Evolutionary conservation across 306 rosid genomes (phyloP).

Genomic region (Luffa aegyptiaca): DNA sequence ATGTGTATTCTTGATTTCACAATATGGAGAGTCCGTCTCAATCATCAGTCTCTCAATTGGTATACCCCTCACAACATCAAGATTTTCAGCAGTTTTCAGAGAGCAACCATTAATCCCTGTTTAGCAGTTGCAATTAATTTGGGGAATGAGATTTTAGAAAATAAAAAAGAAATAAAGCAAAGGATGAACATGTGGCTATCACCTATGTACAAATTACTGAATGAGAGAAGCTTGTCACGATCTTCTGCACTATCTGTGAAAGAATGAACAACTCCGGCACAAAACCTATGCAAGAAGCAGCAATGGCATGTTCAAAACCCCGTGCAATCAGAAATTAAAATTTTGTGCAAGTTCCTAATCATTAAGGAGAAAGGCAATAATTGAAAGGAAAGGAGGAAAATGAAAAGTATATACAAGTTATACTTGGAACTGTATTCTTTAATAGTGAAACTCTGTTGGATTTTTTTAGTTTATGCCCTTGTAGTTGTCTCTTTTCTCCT

Average conservation of each 20-base stretch:
- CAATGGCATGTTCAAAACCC: background rate
- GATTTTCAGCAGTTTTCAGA: conserved; percentile 66
- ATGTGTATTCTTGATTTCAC: conserved; percentile 86
- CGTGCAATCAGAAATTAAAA: background rate
- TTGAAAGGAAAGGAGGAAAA: background rate
- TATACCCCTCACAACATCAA: conserved; percentile 66
- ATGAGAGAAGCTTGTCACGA: conserved; percentile 64
- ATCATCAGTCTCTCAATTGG: conserved; percentile 87
- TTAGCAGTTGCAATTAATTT: conserved; percentile 13
- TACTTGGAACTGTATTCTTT: background rate
- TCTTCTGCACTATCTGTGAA: conserved; percentile 81
- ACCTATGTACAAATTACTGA: conserved; percentile 74
- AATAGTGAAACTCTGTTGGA: background rate
- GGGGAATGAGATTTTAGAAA: background rate
- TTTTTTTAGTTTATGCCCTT: background rate
- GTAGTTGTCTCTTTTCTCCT: background rate
- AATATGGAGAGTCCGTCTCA: conserved; percentile 93
- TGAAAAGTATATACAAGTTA: background rate
- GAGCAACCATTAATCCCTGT: conserved; percentile 92
- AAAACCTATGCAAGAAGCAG: conserved; percentile 40
- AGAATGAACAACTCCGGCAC: conserved; percentile 80
- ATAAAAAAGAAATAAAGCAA: conserved; percentile 4
- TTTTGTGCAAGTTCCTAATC: background rate
- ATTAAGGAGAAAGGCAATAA: background rate
- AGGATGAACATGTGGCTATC: conserved; percentile 5